Evolutionary conservation across 1,284 basidiomycete species (phyloP).

Genomic region (Ceratorhiza oryzae-sativae): DNA sequence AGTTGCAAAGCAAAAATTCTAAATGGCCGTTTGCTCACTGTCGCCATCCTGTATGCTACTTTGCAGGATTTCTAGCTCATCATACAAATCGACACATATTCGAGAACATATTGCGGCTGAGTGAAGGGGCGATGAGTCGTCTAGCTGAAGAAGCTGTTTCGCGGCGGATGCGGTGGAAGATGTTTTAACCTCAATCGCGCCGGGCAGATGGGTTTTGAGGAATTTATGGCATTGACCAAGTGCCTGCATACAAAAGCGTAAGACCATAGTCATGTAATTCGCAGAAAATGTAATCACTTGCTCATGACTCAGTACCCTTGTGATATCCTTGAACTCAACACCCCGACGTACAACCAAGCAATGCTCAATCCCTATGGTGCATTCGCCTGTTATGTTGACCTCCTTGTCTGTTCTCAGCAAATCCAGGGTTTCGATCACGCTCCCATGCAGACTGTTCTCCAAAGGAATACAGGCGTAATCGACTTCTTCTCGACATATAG

Average conservation of each 20-base stretch:
- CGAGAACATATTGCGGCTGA: slow-evolving; percentile 43
- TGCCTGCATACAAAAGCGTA: slow-evolving; percentile 27
- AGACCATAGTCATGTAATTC: not conserved
- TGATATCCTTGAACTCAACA: slow-evolving; percentile 37
- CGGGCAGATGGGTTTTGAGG: slow-evolving; percentile 35
- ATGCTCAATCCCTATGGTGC: slow-evolving; percentile 41
- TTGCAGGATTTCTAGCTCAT: slow-evolving; percentile 37
- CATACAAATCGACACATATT: slow-evolving; percentile 41
- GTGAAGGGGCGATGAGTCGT: slow-evolving; percentile 9
- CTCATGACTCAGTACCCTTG: slow-evolving; percentile 42
- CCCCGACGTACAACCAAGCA: slow-evolving; percentile 42
- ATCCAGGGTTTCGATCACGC: slow-evolving; percentile 44
- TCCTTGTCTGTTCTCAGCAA: slow-evolving; percentile 35
- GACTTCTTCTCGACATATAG: slow-evolving; percentile 21
- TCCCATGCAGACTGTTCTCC: slow-evolving; percentile 43
- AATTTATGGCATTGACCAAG: slow-evolving; percentile 44
- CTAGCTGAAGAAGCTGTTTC: slow-evolving; percentile 38
- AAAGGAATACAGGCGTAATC: slow-evolving; percentile 42
- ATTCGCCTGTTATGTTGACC: slow-evolving; percentile 39
- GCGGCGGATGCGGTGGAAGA: slow-evolving; percentile 44
- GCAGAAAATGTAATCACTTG: slow-evolving; percentile 39
- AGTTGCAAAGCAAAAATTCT: not conserved
- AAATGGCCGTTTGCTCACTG: slow-evolving; percentile 25
- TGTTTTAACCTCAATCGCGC: slow-evolving; percentile 31
- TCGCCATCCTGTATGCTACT: slow-evolving; percentile 42